These are phyloP conservation scores for Codiaeum variegatum DNA, from an alignment of 441 rosid species.

Conservation along the genomic window DNA sequence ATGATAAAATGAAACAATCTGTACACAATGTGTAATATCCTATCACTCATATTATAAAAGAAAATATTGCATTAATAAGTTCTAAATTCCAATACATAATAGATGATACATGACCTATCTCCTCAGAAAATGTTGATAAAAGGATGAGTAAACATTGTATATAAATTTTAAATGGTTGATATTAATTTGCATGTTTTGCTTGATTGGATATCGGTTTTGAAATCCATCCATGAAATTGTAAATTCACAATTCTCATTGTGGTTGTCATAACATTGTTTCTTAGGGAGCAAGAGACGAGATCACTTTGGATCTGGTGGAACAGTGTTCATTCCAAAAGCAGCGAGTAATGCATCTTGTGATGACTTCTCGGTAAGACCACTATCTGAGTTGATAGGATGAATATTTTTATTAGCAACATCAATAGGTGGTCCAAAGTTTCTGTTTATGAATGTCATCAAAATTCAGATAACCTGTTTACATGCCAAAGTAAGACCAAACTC, in stretches of 20 bases:
- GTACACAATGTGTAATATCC: too few relatives aligned
- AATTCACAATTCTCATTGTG: slow-evolving; percentile 2
- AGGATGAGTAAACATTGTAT: not conserved
- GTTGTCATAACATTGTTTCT: slow-evolving; percentile 17
- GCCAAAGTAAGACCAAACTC: not conserved
- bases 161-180: slow-evolving; percentile 2
- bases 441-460: not conserved
- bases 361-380: slow-evolving; percentile 67
- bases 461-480: not conserved
- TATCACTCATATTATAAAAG: too few relatives aligned
- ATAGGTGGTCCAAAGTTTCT: not conserved
- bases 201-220: not conserved
- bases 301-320: slow-evolving; percentile 98
- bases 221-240: slow-evolving; percentile 19
- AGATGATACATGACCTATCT: not conserved
- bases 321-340: slow-evolving; percentile 98
- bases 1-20: too few relatives aligned
- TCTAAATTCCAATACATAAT: too few relatives aligned
- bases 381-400: not conserved
- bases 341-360: slow-evolving; percentile 87
- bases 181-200: slow-evolving; percentile 1
- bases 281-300: slow-evolving; percentile 90
- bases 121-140: not conserved
- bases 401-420: not conserved
- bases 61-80: too few relatives aligned